phyloP scores from a whole-genome alignment of 345 rosid species.

The Toxicodendron radicans region DNA sequence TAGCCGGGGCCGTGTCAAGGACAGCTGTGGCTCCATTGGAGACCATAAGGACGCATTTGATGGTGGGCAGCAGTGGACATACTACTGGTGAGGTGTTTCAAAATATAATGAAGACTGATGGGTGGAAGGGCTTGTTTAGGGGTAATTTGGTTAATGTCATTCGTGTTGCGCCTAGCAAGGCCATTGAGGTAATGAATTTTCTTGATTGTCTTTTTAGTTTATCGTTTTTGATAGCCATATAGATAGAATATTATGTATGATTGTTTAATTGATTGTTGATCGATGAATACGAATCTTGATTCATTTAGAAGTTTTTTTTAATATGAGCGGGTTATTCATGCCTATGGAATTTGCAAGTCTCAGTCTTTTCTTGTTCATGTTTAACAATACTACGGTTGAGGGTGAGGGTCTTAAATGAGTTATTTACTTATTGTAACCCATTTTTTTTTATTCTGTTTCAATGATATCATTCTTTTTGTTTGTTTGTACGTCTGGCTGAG shows the following conservation, averaged over 20 bases:
- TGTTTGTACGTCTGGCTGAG: background rate
- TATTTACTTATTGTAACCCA: too few species aligned
- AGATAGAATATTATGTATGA: background rate
- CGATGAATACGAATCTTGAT: background rate
- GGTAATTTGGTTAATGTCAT: slow-evolving; percentile 96
- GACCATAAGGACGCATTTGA: slow-evolving; percentile 94
- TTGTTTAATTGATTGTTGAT: slow-evolving; percentile 10
- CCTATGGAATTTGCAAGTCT: background rate
- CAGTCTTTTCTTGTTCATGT: background rate
- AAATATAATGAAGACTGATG: slow-evolving; percentile 81
- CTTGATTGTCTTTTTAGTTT: background rate
- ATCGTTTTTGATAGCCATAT: background rate
- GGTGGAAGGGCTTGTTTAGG: slow-evolving; percentile 95
- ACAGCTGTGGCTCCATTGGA: slow-evolving; percentile 97
- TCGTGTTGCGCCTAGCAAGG: slow-evolving; percentile 95
- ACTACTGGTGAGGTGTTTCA: slow-evolving; percentile 64
- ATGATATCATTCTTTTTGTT: background rate
- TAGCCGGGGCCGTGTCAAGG: slow-evolving; percentile 92
- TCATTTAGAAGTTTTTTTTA: background rate
- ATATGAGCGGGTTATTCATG: background rate
- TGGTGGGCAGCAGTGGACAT: slow-evolving; percentile 95
- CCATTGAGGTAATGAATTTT: slow-evolving; percentile 75
- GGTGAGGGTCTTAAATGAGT: background rate
- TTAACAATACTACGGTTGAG: background rate
- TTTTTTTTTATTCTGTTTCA: background rate